These are phyloP conservation scores for Phoma herbarum DNA, from an alignment of 2,329 filamentous ascomycete species.

Conservation along the genomic window DNA sequence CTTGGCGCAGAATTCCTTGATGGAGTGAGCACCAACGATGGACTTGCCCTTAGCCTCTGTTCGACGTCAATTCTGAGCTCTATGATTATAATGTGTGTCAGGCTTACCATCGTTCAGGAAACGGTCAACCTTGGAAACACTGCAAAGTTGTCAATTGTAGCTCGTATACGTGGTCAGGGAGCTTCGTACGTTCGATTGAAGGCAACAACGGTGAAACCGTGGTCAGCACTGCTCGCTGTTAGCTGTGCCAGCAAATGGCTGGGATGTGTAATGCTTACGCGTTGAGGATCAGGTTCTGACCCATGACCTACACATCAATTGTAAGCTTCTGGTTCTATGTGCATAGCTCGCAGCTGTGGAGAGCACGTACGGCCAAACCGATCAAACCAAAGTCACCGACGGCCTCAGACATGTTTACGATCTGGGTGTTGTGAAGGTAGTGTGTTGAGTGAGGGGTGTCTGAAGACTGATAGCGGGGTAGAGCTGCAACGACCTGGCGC, in stretches of 20 bases:
- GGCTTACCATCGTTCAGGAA: slow-evolving; percentile 76
- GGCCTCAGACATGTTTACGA: slow-evolving; percentile 50
- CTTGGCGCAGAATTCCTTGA: slow-evolving; percentile 94
- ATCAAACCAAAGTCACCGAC: slow-evolving; percentile 62
- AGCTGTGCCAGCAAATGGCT: slow-evolving; percentile 33
- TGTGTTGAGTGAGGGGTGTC: slow-evolving; percentile 25
- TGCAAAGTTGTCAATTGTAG: slow-evolving; percentile 35
- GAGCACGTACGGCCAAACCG: slow-evolving; percentile 56
- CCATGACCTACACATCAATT: slow-evolving; percentile 51
- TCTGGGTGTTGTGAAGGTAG: slow-evolving; percentile 20
- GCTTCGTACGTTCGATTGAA: slow-evolving; percentile 84
- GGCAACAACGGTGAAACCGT: slow-evolving; percentile 91
- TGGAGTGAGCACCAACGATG: slow-evolving; percentile 90
- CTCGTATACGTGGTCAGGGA: neutral
- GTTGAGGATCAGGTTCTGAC: slow-evolving; percentile 65
- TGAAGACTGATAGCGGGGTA: slow-evolving; percentile 39
- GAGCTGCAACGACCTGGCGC: slow-evolving; percentile 42
- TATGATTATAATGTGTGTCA: neutral
- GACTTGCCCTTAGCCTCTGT: slow-evolving; percentile 75
- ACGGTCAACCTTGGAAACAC: slow-evolving; percentile 92
- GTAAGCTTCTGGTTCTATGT: slow-evolving; percentile 30
- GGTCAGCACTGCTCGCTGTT: slow-evolving; percentile 55
- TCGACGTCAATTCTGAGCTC: slow-evolving; percentile 36
- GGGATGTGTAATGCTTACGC: slow-evolving; percentile 50
- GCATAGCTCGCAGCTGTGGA: neutral